phyloP scores from a whole-genome alignment of 352 stramenopile species.

The Globisporangium spiculum region DNA sequence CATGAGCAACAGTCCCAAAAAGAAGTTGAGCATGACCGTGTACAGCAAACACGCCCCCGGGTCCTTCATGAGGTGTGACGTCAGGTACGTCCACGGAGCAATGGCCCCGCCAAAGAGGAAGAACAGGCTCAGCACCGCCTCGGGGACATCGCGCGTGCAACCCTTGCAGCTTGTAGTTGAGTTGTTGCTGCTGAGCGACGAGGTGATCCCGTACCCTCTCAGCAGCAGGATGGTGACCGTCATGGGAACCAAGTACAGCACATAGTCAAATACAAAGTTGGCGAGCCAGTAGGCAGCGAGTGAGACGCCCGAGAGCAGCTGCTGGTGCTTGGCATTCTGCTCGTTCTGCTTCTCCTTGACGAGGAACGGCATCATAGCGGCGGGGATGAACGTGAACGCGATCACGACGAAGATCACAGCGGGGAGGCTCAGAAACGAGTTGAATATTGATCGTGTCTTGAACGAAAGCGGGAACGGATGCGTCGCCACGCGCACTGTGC shows the following conservation, averaged over 20 bases:
- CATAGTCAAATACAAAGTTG: slow-evolving; percentile 92
- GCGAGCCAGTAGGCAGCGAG: slow-evolving; percentile 95
- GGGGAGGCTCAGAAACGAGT: slow-evolving; percentile 64
- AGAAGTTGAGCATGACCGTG: slow-evolving; percentile 73
- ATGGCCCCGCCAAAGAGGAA: slow-evolving; percentile 59
- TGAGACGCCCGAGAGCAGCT: slow-evolving; percentile 93
- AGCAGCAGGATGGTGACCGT: slow-evolving; percentile 46
- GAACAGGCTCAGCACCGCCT: slow-evolving; percentile 57
- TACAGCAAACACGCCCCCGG: slow-evolving; percentile 48
- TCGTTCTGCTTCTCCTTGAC: slow-evolving; percentile 93
- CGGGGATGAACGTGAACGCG: slow-evolving; percentile 92
- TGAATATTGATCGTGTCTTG: slow-evolving; percentile 54
- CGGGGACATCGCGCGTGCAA: slow-evolving; percentile 44
- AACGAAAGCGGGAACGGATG: slow-evolving; percentile 61
- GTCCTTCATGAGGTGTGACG: slow-evolving; percentile 65
- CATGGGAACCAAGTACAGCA: slow-evolving; percentile 89
- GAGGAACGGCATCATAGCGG: slow-evolving; percentile 93
- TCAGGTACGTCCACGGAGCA: slow-evolving; percentile 56
- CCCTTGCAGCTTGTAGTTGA: slow-evolving; percentile 22
- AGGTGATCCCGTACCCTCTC: slow-evolving; percentile 44
- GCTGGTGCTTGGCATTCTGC: slow-evolving; percentile 95
- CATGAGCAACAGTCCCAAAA: slow-evolving; percentile 55
- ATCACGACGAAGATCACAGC: slow-evolving; percentile 88
- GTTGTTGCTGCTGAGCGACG: slow-evolving; percentile 33
- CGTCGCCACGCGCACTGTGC: slow-evolving; percentile 34